These are phyloP conservation scores for Ganoderma sp. DNA, from an alignment of 1,284 basidiomycete species.

Conservation along the genomic window DNA sequence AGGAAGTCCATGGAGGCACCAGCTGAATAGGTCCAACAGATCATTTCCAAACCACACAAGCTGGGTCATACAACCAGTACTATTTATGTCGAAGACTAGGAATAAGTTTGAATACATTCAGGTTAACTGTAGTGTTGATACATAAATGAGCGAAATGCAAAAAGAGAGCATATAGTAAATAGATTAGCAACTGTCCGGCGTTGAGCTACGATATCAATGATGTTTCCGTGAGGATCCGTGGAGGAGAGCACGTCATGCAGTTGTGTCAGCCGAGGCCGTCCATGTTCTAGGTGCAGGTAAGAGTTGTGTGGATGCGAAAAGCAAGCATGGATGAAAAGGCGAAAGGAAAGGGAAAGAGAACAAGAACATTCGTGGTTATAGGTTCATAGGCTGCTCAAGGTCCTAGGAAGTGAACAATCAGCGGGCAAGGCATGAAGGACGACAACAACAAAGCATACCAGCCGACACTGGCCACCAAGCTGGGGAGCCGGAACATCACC, in stretches of 20 bases:
- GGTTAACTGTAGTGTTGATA: neutral
- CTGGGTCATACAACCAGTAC: too few species aligned
- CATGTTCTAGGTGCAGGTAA: neutral
- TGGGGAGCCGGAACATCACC: constrained; percentile 5
- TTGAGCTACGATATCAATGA: neutral
- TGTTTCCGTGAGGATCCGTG: neutral
- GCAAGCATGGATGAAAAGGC: neutral
- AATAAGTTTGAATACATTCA: neutral
- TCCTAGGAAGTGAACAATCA: constrained; percentile 5
- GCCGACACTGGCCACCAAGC: constrained; percentile 14
- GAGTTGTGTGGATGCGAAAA: neutral
- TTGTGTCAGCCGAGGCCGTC: neutral
- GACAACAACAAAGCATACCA: constrained; percentile 9
- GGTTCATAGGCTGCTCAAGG: constrained; percentile 11
- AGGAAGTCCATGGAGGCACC: too few species aligned
- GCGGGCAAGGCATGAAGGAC: neutral
- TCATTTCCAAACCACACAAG: too few species aligned
- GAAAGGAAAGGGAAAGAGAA: neutral
- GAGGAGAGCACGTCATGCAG: neutral
- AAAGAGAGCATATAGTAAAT: neutral
- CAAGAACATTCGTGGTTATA: neutral
- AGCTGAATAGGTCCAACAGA: too few species aligned
- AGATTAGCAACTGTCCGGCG: constrained; percentile 1
- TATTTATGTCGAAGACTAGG: too few species aligned
- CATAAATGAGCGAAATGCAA: neutral